phyloP scores from a whole-genome alignment of 805 yeast species.

The Starmerella potacharoeniae region DNA sequence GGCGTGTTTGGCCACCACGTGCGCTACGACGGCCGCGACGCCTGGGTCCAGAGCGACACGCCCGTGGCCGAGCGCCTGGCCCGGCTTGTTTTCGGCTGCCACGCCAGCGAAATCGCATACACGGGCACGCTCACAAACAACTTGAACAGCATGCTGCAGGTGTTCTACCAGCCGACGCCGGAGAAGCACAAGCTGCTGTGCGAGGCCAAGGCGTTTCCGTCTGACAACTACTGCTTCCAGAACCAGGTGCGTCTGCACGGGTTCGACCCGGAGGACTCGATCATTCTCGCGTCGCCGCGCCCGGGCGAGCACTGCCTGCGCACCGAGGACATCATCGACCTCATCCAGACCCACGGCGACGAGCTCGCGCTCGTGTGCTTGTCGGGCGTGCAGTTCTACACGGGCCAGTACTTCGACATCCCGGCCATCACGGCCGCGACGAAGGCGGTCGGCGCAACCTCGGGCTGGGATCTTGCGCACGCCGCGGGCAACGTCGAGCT shows the following conservation, averaged over 20 bases:
- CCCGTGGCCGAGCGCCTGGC: conserved; percentile 62
- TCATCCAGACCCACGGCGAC: conserved; percentile 46
- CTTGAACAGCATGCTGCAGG: conserved; percentile 57
- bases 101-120: conserved; percentile 61
- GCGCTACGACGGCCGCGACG: conserved; percentile 33
- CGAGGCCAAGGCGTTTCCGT: conserved; percentile 83
- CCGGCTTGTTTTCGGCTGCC: conserved; percentile 62
- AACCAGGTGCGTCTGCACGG: conserved; percentile 60
- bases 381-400: conserved; percentile 83
- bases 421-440: conserved; percentile 54
- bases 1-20: conserved; percentile 79
- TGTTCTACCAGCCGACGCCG: conserved; percentile 62
- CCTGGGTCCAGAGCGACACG: conserved; percentile 81
- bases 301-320: conserved; percentile 44
- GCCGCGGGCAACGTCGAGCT: conserved; percentile 81
- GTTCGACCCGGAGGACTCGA: conserved; percentile 39
- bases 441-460: conserved; percentile 39
- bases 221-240: conserved; percentile 76
- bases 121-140: conserved; percentile 82
- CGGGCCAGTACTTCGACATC: conserved; percentile 81
- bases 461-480: conserved; percentile 94
- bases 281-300: conserved; percentile 56
- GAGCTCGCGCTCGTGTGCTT: conserved; percentile 63
- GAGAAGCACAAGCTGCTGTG: conserved; percentile 58
- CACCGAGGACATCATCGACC: conserved; percentile 50